Percentiles rank a stretch among this genome's conserved stretches.
phyloP scores from a whole-genome alignment of 164 flowering plant genomes.

The Euptelea pleiosperma region DNA sequence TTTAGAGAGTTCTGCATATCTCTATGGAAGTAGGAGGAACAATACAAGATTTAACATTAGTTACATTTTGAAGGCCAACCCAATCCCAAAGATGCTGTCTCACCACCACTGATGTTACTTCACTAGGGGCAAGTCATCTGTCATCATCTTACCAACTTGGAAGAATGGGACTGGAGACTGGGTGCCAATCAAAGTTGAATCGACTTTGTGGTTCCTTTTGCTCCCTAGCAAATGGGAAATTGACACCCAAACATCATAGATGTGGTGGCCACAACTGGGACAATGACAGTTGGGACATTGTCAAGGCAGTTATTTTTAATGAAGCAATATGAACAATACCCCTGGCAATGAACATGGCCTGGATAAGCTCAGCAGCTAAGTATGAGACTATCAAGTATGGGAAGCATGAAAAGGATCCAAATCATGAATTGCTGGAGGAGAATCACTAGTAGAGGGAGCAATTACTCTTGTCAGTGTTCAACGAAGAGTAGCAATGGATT shows the following conservation, averaged over 20 bases:
- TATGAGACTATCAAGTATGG: conserved; percentile 14
- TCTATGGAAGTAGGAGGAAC: too few species aligned
- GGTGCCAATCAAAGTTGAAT: conserved; percentile 6
- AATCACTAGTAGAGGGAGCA: conserved; percentile 13
- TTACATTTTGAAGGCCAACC: too few species aligned
- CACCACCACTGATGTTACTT: conserved; percentile 12
- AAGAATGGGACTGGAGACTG: conserved; percentile 6
- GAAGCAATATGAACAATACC: too few species aligned
- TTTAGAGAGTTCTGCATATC: conserved; percentile 6
- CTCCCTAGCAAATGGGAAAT: too few species aligned
- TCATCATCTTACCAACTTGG: conserved; percentile 4
- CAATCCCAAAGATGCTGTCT: conserved; percentile 1
- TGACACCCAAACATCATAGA: too few species aligned
- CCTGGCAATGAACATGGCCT: too few species aligned
- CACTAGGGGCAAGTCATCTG: conserved; percentile 1
- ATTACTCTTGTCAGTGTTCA: conserved; percentile 10
- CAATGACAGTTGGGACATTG: too few species aligned
- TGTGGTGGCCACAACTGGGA: too few species aligned
- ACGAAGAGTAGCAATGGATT: conserved; percentile 1
- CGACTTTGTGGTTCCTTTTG: too few species aligned
- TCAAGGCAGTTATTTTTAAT: too few species aligned
- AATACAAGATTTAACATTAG: too few species aligned
- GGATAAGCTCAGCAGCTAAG: too few species aligned
- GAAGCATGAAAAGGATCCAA: conserved; percentile 22
- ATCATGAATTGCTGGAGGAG: conserved; percentile 23